Base-by-base conservation (phyloP, 495 filamentous ascomycete genomes). In the Xylaria telfairii region DNA sequence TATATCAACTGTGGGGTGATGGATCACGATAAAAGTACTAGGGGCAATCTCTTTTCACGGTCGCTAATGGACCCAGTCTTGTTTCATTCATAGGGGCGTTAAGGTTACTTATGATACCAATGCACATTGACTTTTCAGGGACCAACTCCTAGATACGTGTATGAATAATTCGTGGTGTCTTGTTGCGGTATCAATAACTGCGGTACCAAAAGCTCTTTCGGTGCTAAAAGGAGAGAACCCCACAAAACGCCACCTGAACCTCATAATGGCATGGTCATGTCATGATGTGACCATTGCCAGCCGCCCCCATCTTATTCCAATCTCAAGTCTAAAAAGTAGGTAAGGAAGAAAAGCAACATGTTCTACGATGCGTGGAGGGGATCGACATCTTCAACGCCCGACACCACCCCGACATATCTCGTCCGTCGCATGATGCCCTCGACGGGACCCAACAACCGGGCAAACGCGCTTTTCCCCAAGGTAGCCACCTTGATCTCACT, bases 401-500 rank as follows among this genome's bases (percentile, higher is more conserved):
- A 78, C 68, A 85, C 81, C 69, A 88, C 79, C n/a, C 81, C 82
- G 41, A 82, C 79, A 68, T 88, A 88, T 70, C 81, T 84, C 30
- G 84, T 92, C 76, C 96, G 87, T 76, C 96, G 82, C 95, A 99
- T 97, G 77, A 99, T 96, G 49, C 92, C 89, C 79, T 97, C 94
- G 62, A 98, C 95, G 4, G 96, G 94, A 2, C 96, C 96, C 59
- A 99, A 83, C 75, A 99, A 83, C 74, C 96, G 86, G 86, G 97
- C 95, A 81, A 99, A 99, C 5, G 94, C 96, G 73, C 93, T 92
- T 74, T 97, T 97, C 32, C 94, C 95, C 37, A 99, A 81, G 39
- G 90, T 92, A 24, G 96, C 96, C n/a, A 98, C 93, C 83, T 98
- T 98, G 76, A 97, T 93, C 72, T 92, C 92, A 0, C 90, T 93